Base-by-base conservation (phyloP, 2,329 filamentous ascomycete genomes). In the Myotisia sp. region DNA sequence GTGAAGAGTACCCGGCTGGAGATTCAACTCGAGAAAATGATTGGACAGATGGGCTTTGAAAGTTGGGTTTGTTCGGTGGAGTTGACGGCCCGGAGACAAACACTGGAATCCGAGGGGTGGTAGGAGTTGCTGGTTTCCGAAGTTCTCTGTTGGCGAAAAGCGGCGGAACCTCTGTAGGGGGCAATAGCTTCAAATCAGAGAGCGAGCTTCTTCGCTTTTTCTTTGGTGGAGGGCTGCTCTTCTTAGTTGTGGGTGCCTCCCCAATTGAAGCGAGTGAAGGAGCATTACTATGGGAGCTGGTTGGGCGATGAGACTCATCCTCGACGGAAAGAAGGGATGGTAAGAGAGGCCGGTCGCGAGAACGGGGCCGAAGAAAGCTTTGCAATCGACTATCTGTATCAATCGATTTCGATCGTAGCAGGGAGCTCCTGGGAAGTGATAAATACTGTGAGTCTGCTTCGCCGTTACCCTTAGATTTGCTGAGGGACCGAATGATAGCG, bases 201-300 rank as follows among this genome's bases (percentile, higher is more conserved):
- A 95, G 62, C 17, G 86, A 94, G 59, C 86, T 94, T 52, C 87
- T 76, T 36, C 87, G 71, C 63, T 92, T 94, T 61, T 77, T 86
- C 52, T 71, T 76, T n/a, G 55, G 55, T 8, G 8, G 22, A 42
- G 53, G 63, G 37, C 28, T 45, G 17, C 53, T 53, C 44, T 62
- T 67, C 1, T 68, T 65, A 10, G 55, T 57, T 49, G 43, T 47
- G 42, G 51, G 63, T 59, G 54, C 63, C 62, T 60, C 64, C 45
- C 59, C 66, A 48, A 66, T 75, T 4, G 67, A 68, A 13, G 61
- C 62, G 21, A 72, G 50, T 7, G 55, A 54, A 26, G 55, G 47
- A 3, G 55, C 42, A 38, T 66, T 67, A 43, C 64, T 64, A 28
- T 71, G 61, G 12, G 58, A 55, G 37, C 59, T 65, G 8, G 52